Conservation (phyloP, 352 stramenopile species). For the Pythium oligandrum region DNA sequence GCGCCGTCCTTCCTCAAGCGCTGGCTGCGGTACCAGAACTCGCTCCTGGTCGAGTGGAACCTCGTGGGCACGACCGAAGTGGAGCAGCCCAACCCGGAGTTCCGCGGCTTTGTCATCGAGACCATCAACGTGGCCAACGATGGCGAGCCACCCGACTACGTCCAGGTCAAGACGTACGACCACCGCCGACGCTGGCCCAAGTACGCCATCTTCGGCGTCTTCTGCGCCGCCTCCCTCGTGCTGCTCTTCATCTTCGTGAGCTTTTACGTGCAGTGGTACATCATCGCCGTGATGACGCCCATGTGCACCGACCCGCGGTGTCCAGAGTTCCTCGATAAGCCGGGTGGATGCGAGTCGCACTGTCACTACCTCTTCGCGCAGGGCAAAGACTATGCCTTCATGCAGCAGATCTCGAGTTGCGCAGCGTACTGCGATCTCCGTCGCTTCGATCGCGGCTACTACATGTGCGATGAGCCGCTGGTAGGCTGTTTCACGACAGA, state of each 20-base stretch:
- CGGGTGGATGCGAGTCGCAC: conserved; percentile 31
- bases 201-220: conserved; percentile 44
- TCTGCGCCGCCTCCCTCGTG: conserved; percentile 44
- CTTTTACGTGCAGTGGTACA: conserved; percentile 67
- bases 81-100: conserved; percentile 43
- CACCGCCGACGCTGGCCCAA: conserved; percentile 45
- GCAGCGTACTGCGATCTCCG: conserved; percentile 33
- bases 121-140: conserved; percentile 55
- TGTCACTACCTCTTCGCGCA: conserved; percentile 44
- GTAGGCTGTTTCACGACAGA: conserved; percentile 51
- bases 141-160: conserved; percentile 50
- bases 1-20: conserved; percentile 53
- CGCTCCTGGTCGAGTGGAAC: conserved; percentile 60
- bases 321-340: conserved; percentile 27
- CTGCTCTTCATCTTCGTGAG: conserved; percentile 52
- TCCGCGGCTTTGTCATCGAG: conserved; percentile 47
- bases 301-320: conserved; percentile 57
- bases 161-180: conserved; percentile 60
- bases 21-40: conserved; percentile 59
- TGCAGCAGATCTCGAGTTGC: conserved; percentile 41
- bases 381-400: conserved; percentile 43
- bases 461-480: conserved; percentile 41
- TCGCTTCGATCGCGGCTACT: conserved; percentile 43
- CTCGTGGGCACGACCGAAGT: conserved; percentile 47
- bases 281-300: conserved; percentile 63